These are phyloP conservation scores for Lentinula novae-zelandiae DNA, from an alignment of 1,284 basidiomycete species.

Conservation along the genomic window DNA sequence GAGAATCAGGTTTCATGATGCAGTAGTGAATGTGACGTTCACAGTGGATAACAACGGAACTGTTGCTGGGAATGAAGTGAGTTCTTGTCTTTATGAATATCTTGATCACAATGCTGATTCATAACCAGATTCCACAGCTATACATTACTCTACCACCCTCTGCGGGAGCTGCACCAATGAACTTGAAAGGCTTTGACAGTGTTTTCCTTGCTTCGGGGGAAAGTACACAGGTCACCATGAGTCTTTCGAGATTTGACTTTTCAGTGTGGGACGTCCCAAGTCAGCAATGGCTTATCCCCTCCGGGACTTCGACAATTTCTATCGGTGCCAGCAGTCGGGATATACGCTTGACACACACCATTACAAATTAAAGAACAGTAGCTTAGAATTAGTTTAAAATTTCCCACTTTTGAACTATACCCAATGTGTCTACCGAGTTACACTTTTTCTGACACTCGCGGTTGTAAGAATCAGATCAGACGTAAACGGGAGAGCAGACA, in stretches of 20 bases:
- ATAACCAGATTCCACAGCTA: conserved; percentile 42
- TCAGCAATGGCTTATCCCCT: conserved; percentile 44
- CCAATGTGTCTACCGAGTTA: too few species aligned
- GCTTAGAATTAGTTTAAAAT: too few species aligned
- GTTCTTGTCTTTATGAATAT: conserved; percentile 7
- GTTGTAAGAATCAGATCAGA: neutral
- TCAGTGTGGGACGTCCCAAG: conserved; percentile 38
- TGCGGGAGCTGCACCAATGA: conserved; percentile 38
- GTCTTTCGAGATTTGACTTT: conserved; percentile 27
- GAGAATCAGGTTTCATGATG: conserved; percentile 37
- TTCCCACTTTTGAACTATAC: too few species aligned
- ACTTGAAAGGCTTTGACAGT: conserved; percentile 50
- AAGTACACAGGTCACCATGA: conserved; percentile 35
- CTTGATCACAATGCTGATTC: conserved; percentile 1
- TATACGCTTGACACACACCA: conserved; percentile 35
- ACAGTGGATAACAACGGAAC: conserved; percentile 42
- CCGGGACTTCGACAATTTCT: conserved; percentile 38
- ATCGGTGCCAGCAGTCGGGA: conserved; percentile 47
- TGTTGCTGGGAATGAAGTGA: conserved; percentile 45
- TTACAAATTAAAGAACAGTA: neutral
- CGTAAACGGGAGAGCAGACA: neutral
- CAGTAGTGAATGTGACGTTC: conserved; percentile 42
- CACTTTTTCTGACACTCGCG: neutral
- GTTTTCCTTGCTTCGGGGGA: conserved; percentile 38
- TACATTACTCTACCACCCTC: conserved; percentile 44